phyloP scores from a whole-genome alignment of 116 monocot genomes.

The Zostera marina region DNA sequence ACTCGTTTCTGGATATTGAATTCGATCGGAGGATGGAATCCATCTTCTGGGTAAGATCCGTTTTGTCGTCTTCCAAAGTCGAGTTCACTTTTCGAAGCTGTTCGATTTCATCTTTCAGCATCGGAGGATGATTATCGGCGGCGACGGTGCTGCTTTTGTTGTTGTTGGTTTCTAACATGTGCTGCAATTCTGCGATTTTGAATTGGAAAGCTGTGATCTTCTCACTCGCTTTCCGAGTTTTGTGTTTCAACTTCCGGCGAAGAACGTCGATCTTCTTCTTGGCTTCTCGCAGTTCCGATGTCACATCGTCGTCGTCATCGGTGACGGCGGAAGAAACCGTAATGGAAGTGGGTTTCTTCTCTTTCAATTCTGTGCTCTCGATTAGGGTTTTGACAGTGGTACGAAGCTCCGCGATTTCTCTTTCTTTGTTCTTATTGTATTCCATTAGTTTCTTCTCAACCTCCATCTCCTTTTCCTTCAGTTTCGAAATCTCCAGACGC shows the following conservation, averaged over 20 bases:
- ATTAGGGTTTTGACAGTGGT: conserved; percentile 26
- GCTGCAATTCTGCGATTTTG: conserved; percentile 27
- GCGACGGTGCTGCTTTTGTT: conserved; percentile 6
- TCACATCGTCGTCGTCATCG: too few species aligned
- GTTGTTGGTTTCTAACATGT: too few species aligned
- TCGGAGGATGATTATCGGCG: too few species aligned
- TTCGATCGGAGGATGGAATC: background rate
- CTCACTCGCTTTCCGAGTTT: conserved; percentile 28
- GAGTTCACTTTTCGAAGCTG: conserved; percentile 26
- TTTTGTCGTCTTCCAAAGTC: conserved; percentile 28
- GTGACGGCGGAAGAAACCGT: too few species aligned
- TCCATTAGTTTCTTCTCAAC: background rate
- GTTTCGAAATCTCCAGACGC: background rate
- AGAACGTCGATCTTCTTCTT: conserved; percentile 20
- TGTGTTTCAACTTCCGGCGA: conserved; percentile 27
- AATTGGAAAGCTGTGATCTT: conserved; percentile 25
- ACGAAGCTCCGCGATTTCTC: conserved; percentile 36
- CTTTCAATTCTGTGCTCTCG: conserved; percentile 40
- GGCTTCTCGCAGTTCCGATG: conserved; percentile 20
- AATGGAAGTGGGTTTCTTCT: too few species aligned
- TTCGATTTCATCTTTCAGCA: conserved; percentile 21
- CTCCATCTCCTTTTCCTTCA: background rate
- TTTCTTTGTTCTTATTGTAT: background rate
- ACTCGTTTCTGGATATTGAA: too few species aligned
- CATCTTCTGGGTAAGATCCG: conserved; percentile 18